A percentile compares a stretch with the other conserved stretches of the same genome.
Evolutionary conservation across 2,329 filamentous ascomycete species (phyloP).

Genomic region (Fusarium compactum): DNA sequence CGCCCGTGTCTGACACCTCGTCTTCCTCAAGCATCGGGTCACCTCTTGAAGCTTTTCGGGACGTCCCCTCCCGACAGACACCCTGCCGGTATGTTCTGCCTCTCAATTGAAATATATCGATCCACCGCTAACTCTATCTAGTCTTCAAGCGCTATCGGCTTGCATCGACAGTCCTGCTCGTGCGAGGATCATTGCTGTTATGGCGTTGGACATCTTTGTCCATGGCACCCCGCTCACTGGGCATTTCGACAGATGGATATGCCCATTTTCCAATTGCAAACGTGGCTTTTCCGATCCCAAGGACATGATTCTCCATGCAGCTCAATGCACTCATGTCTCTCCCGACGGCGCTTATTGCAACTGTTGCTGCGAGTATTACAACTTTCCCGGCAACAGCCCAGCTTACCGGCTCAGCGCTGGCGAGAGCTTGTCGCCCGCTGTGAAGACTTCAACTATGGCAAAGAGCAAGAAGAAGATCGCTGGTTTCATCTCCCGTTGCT

Average conservation of each 20-base stretch:
- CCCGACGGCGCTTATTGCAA: background rate
- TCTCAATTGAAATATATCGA: accelerated
- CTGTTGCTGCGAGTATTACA: background rate
- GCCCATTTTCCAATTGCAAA: background rate
- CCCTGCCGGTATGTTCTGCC: background rate
- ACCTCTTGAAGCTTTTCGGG: background rate
- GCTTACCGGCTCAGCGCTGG: accelerated
- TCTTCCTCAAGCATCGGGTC: accelerated
- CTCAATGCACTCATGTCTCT: background rate
- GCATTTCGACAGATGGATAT: background rate
- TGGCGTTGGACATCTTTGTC: background rate
- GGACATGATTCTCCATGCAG: background rate
- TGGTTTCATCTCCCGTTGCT: background rate
- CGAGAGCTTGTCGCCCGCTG: accelerated
- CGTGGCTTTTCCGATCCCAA: background rate
- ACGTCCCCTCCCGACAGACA: background rate
- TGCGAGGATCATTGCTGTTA: background rate
- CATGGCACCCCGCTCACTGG: background rate
- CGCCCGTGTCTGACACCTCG: accelerated
- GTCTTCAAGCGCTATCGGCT: accelerated
- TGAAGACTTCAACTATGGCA: background rate
- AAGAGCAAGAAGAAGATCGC: background rate
- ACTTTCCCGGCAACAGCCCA: background rate
- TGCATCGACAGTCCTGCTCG: background rate
- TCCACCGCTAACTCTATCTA: accelerated